Evolutionary conservation across 768 basidiomycete genomes (phyloP).

Genomic region (Fomitopsis serialis): DNA sequence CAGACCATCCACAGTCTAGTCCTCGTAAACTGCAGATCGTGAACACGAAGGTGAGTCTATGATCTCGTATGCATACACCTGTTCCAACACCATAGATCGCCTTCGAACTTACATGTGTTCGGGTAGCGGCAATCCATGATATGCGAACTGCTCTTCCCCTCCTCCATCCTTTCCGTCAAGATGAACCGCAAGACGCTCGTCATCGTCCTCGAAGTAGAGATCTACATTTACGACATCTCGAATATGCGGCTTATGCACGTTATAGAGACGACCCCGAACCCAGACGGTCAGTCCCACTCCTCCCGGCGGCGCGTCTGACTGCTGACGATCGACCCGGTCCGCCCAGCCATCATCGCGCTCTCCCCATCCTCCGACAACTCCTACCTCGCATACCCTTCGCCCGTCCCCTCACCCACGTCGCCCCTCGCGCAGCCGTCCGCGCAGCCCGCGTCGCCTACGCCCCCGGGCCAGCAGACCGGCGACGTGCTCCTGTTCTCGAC

Average conservation of each 20-base stretch:
- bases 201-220: slow-evolving; percentile 94
- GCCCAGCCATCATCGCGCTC: slow-evolving; percentile 87
- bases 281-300: slow-evolving; percentile 54
- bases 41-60: slow-evolving; percentile 87
- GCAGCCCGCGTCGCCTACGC: slow-evolving; percentile 28
- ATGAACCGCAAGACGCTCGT: slow-evolving; percentile 95
- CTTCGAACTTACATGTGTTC: not conserved
- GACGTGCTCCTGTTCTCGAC: slow-evolving; percentile 96
- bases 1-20: slow-evolving; percentile 85
- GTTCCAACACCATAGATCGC: no score
- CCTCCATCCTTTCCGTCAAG: slow-evolving; percentile 95
- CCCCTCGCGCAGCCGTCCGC: slow-evolving; percentile 41
- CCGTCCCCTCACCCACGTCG: slow-evolving; percentile 77
- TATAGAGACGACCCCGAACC: slow-evolving; percentile 94
- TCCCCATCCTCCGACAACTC: slow-evolving; percentile 91
- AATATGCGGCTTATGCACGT: slow-evolving; percentile 98
- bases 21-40: slow-evolving; percentile 95
- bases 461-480: slow-evolving; percentile 45
- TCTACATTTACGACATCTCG: slow-evolving; percentile 98
- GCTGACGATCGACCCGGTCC: not conserved
- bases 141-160: slow-evolving; percentile 96
- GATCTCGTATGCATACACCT: not conserved
- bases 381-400: slow-evolving; percentile 95
- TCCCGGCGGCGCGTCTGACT: not conserved
- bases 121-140: slow-evolving; percentile 92